These are phyloP conservation scores for Hirschioporus abietinus DNA, from an alignment of 768 basidiomycete species.

Conservation along the genomic window DNA sequence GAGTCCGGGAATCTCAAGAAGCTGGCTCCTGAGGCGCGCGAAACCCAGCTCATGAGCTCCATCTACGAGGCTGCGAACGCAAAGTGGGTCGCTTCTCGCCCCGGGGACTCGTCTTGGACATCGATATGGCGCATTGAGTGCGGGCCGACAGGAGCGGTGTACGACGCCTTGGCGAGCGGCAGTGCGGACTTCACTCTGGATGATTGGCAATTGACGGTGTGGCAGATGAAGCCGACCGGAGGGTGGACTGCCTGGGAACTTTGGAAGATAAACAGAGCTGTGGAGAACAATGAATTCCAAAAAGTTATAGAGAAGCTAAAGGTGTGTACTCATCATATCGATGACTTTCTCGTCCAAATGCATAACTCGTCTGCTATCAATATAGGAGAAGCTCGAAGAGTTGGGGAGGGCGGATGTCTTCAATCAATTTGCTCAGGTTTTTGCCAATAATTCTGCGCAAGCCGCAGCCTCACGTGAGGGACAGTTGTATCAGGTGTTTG, in stretches of 20 bases:
- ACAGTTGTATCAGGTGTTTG: background rate
- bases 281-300: background rate
- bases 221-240: conserved; percentile 85
- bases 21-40: background rate
- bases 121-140: background rate
- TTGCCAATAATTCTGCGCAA: background rate
- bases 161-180: conserved; percentile 58
- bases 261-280: background rate
- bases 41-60: background rate
- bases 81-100: background rate
- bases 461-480: background rate
- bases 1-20: background rate
- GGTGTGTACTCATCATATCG: background rate
- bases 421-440: background rate
- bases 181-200: conserved; percentile 88
- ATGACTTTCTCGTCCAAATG: background rate
- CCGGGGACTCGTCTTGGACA: background rate
- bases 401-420: background rate
- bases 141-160: background rate
- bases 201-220: conserved; percentile 66
- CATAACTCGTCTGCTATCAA: background rate
- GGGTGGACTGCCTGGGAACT: background rate
- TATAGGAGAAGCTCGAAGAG: background rate
- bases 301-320: background rate
- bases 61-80: background rate